Base-by-base conservation (phyloP, 495 filamentous ascomycete species). In the Trichocladium antarcticum region DNA sequence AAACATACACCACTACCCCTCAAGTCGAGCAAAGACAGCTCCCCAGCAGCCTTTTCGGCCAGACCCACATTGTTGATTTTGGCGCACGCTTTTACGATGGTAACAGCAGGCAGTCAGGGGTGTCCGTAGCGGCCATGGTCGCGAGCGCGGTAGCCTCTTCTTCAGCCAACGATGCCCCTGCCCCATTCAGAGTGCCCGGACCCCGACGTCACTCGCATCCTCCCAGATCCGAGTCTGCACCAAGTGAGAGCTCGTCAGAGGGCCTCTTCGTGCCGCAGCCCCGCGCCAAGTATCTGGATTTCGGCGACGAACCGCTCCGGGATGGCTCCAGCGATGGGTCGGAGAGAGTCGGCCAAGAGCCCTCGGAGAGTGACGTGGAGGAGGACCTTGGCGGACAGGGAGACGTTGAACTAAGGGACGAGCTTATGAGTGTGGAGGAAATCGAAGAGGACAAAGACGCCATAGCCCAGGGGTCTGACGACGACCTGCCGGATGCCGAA, bases 1-100 rank as follows among this genome's bases (percentile, higher is more conserved):
- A 55, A 38, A 34, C 37, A 36, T 39, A 49, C 36, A 17, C 6
- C 15, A 32, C 7, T 32, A 10, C 4, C 24, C 24, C 24, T 11
- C 2, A 14, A 11, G 10, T 32, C 1, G 28, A 39, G 5, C 5
- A 37, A 27, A 42, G 15, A 3, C 19, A 21, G 9, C 11, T 10
- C 1, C 28, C 32, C 10, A 15, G 34, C 11, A 11, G 12, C 6
- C 15, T 41, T 12, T 46, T 52, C n/a, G 12, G 16, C 5, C 19
- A 37, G 12, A 57, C 49, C 24, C 40, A 57, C 12, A 57, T 55
- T 5, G 39, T 57, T 28, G 56, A 55, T 41, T 55, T 57, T 45
- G 60, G 54, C 12, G 19, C 29, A 9, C 48, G 27, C 20, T 32
- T 32, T 10, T 6, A 10, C 10, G 31, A 5, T 3, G 11, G 31